phyloP scores from a whole-genome alignment of 192 early-diverging fungal genomes.

The Paraglomus occultum region DNA sequence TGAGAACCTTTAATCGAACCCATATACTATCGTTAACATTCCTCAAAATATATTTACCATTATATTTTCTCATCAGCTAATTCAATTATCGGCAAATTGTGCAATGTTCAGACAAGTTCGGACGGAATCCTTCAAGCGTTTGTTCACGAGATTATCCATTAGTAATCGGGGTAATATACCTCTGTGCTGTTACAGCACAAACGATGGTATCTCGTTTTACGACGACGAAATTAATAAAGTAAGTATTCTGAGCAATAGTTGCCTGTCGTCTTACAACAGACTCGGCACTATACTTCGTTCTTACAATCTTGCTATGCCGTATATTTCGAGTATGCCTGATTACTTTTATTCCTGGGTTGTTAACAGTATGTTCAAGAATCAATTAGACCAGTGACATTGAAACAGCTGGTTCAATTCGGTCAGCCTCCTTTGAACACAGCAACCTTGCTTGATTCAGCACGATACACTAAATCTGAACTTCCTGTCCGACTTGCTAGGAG shows the following conservation, averaged over 20 bases:
- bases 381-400: conserved; percentile 71
- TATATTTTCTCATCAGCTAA: too few relatives aligned
- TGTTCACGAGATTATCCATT: too few relatives aligned
- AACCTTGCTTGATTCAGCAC: conserved; percentile 55
- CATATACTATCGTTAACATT: too few relatives aligned
- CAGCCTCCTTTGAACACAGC: conserved; percentile 55
- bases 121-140: too few relatives aligned
- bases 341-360: conserved; percentile 2
- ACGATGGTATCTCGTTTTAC: conserved; percentile 38
- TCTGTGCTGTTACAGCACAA: background rate
- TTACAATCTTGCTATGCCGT: background rate
- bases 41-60: too few relatives aligned
- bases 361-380: conserved; percentile 54
- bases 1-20: too few relatives aligned
- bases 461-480: conserved; percentile 74
- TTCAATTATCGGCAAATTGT: too few relatives aligned
- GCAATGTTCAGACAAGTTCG: too few relatives aligned
- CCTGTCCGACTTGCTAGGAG: conserved; percentile 88
- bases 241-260: background rate
- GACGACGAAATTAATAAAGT: conserved; percentile 40
- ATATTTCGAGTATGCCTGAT: background rate
- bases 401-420: conserved; percentile 73
- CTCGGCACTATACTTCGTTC: background rate
- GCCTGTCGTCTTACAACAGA: background rate
- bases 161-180: too few relatives aligned